Evolutionary conservation across 1,139 yeast species (phyloP).

Genomic region (Suzukiozyma palmioleophila): DNA sequence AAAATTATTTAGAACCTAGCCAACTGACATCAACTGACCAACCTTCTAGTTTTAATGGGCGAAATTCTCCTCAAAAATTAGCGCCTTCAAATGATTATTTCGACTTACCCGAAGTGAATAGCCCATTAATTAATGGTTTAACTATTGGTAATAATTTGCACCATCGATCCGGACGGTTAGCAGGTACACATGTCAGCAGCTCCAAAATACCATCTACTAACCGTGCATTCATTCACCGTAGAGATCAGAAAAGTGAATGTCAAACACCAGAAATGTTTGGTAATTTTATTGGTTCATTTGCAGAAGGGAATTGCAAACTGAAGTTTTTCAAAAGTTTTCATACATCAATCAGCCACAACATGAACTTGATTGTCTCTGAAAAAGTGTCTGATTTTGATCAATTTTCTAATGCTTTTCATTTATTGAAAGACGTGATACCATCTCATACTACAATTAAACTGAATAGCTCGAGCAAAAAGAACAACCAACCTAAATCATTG

Average conservation of each 20-base stretch:
- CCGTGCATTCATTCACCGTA: slow-evolving; percentile 18
- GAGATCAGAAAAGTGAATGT: neutral
- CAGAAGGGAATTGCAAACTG: slow-evolving; percentile 6
- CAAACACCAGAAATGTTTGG: slow-evolving; percentile 1
- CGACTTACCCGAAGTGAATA: slow-evolving; percentile 21
- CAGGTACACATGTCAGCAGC: neutral
- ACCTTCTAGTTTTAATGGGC: neutral
- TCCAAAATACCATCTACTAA: slow-evolving; percentile 6
- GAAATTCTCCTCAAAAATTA: neutral
- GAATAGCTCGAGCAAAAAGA: neutral
- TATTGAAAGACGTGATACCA: too few species aligned
- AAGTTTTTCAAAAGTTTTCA: slow-evolving; percentile 24
- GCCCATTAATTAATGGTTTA: slow-evolving; percentile 37
- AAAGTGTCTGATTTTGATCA: slow-evolving; percentile 16
- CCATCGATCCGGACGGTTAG: slow-evolving; percentile 13
- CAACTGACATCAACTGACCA: slow-evolving; percentile 7
- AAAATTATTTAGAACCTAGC: slow-evolving; percentile 27
- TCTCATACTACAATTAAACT: neutral
- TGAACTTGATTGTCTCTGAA: slow-evolving; percentile 14
- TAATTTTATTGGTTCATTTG: slow-evolving; percentile 5
- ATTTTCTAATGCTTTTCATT: slow-evolving; percentile 5
- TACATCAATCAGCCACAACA: slow-evolving; percentile 28
- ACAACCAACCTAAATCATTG: neutral
- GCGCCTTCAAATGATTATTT: neutral
- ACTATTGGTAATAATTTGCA: slow-evolving; percentile 29